phyloP scores from a whole-genome alignment of 768 basidiomycete species.

The Mrakia hoshinonis region DNA sequence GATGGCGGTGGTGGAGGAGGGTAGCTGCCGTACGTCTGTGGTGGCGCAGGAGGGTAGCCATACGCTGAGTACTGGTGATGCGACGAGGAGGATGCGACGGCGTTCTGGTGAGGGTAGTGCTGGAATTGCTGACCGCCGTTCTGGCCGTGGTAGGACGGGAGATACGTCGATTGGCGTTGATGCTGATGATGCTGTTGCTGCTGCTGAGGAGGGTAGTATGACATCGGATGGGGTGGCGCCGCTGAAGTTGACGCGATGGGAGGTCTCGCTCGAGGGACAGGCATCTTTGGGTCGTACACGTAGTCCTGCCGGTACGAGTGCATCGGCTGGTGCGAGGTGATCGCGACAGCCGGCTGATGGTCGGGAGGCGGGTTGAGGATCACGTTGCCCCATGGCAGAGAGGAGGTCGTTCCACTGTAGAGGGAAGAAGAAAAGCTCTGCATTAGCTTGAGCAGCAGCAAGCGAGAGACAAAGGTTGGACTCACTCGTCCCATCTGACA shows the following conservation, averaged over 20 bases:
- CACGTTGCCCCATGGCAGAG: background rate
- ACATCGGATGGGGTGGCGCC: background rate
- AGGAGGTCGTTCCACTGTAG: background rate
- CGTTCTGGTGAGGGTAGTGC: background rate
- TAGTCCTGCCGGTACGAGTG: background rate
- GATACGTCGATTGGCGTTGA: background rate
- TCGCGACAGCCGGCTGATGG: background rate
- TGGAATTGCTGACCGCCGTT: background rate
- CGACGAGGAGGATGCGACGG: background rate
- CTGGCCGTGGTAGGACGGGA: background rate
- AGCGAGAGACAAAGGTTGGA: background rate
- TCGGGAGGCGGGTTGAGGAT: slow-evolving; percentile 1
- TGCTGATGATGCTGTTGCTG: background rate
- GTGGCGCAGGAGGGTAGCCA: no score
- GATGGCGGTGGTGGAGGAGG: background rate
- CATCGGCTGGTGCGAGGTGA: background rate
- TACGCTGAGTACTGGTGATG: background rate
- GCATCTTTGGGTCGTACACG: background rate
- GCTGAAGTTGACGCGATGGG: background rate
- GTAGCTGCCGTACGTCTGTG: no score
- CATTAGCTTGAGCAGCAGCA: background rate
- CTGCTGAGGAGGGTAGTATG: background rate
- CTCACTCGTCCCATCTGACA: slow-evolving; percentile 24
- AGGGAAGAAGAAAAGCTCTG: background rate
- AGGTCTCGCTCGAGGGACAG: background rate